These are phyloP conservation scores for Psophocarpus tetragonolobus DNA, from an alignment of 306 rosid species.

Conservation along the genomic window DNA sequence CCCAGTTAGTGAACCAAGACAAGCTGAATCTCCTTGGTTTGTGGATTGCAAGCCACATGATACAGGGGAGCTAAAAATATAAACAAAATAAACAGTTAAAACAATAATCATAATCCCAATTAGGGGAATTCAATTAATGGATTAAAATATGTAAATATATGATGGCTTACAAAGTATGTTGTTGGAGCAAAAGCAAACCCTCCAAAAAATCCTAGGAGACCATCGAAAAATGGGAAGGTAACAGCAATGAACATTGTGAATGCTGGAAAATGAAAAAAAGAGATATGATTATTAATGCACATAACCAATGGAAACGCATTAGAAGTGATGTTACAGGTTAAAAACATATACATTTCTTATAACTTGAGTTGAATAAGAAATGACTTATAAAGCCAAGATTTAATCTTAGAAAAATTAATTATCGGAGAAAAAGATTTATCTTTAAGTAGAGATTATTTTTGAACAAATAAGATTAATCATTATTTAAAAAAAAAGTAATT, in stretches of 20 bases:
- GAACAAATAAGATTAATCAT: too few species aligned
- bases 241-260: conserved; percentile 74
- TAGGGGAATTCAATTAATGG: neutral
- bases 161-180: conserved; percentile 70
- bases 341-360: neutral
- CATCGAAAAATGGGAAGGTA: conserved; percentile 88
- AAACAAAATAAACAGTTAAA: neutral
- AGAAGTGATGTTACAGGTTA: neutral
- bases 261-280: conserved; percentile 42
- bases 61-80: conserved; percentile 80
- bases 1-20: conserved; percentile 90
- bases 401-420: too few species aligned
- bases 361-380: neutral
- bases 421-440: too few species aligned
- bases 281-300: neutral
- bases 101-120: neutral
- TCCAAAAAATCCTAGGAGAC: conserved; percentile 75
- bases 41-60: conserved; percentile 78
- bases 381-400: too few species aligned
- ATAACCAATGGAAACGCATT: neutral
- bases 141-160: neutral
- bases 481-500: too few species aligned
- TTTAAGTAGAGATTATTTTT: too few species aligned
- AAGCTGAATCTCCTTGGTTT: conserved; percentile 74
- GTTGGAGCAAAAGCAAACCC: conserved; percentile 97